Evolutionary conservation across 1,284 basidiomycete genomes (phyloP), one percentile per base, ranked within the genome.

Genomic region (Ustilago tritici): DNA sequence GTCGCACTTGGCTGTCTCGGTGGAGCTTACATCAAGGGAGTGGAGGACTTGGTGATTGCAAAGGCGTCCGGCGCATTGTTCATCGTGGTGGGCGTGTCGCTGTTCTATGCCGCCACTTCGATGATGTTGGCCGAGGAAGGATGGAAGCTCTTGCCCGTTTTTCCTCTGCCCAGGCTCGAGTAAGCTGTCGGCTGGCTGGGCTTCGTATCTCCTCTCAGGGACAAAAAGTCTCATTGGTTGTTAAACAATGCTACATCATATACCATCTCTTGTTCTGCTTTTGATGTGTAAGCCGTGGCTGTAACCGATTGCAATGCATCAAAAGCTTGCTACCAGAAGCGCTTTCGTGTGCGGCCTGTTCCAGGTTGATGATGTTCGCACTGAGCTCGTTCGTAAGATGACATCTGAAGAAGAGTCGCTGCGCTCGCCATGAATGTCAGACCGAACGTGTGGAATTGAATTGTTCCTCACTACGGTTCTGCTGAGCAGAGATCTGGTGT

Each of bases 61-160:
- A 80, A 74, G 65, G 56, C 68, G 0, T 43, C 43, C 35, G 79
- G 79, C 28, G 79, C 78, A 8, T 59, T 81, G 34, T 76, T 79
- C 47, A 81, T 81, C 53, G 41, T 69, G 10, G 53, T 75, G 14
- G 78, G 78, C 6, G 17, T 81, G 19, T 7, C 47, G n/a, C 62
- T 71, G 7, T 78, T 70, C 40, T 81, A 80, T 47, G 53, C 76
- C 3, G 76, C 78, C 9, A 36, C 56, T 9, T 46, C 65, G 9
- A 73, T 78, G 19, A 69, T 81, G 68, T 56, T 80, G 32, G 65
- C 69, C 4, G 80, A 81, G 53, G 80, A 81, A 50, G 76, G 76
- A 8, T 41, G 63, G 38, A 69, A 69, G 56, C n/a, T 81, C 11
- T 46, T 81, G 15, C 77, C 74, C 38, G 77, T 79, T 50, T 73